Base-by-base conservation (phyloP, 2,329 filamentous ascomycete species). In the Elsinoe batatas region DNA sequence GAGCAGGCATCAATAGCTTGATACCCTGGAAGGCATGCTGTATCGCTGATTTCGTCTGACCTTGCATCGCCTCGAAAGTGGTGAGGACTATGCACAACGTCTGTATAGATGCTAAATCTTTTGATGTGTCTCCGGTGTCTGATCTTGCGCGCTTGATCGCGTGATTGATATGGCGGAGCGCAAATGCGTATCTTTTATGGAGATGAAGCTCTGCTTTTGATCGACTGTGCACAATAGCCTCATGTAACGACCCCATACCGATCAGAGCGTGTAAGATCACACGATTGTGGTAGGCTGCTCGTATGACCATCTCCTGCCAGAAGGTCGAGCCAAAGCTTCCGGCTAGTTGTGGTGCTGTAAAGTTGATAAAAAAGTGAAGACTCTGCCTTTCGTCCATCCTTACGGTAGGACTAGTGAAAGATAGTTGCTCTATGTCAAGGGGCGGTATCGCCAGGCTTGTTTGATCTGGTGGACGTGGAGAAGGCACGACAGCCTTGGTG, bases 231-330 rank as follows among this genome's bases (percentile, higher is more conserved):
- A 49, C 13, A 15, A 49, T 49, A 5, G 44, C 44, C 17, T 49
- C 44, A 35, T 49, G 44, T 17, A 49, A 49, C 1, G 44, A 33
- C 7, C 44, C 44, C 44, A 49, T 49, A 1, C 44, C 44, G 2
- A 49, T 30, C 15, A 49, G 44, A 6, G 44, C 44, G 26, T 49
- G 44, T 15, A 49, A 20, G 13, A 49, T 49, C 26, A 22, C 17
- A 13, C 15, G 22, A 17, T 49, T 30, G 33, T 49, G 44, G 26
- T 49, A 49, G n/a, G 44, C 44, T 7, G 44, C 44, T 26, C 44
- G 44, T 33, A 49, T 49, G 44, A 49, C 44, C 44, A 49, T 49
- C 36, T 49, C 44, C 32, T 49, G 44, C 44, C 44, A 49, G 15
- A 49, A 49, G 22, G 26, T 49, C 6, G 44, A 49, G 6, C 44